These are phyloP conservation scores for Imleria badia DNA, from an alignment of 768 basidiomycete genomes.

Conservation along the genomic window DNA sequence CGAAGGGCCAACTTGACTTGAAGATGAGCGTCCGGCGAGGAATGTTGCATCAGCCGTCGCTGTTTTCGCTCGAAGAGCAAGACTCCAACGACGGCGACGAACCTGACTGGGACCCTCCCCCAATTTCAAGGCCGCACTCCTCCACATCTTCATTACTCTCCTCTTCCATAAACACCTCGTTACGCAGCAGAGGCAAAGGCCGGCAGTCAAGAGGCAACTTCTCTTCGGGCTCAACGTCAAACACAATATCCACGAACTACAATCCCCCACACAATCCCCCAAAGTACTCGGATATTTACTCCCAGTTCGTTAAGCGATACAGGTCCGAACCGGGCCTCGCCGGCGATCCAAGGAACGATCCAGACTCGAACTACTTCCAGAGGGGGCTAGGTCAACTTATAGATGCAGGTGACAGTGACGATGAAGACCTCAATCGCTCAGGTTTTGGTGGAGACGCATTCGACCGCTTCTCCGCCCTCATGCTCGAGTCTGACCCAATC, in stretches of 20 bases:
- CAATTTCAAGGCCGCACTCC: conserved; percentile 28
- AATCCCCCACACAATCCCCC: conserved; percentile 32
- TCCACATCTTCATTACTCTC: conserved; percentile 24
- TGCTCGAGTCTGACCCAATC: conserved; percentile 61
- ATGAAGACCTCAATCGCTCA: conserved; percentile 57
- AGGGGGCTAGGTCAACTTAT: conserved; percentile 66
- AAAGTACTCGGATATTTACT: conserved; percentile 64
- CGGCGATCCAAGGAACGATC: conserved; percentile 74
- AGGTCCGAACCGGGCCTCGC: conserved; percentile 59
- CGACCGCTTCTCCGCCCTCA: conserved; percentile 51
- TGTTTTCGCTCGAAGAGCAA: conserved; percentile 64
- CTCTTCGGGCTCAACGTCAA: conserved; percentile 29
- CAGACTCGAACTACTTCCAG: conserved; percentile 82
- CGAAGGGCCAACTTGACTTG: not conserved
- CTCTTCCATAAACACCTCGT: conserved; percentile 29
- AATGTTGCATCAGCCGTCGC: conserved; percentile 55
- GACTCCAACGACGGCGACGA: conserved; percentile 48
- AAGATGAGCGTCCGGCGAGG: conserved; percentile 28
- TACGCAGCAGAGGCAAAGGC: conserved; percentile 34
- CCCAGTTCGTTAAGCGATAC: conserved; percentile 77
- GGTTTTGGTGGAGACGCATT: conserved; percentile 44
- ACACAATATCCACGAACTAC: conserved; percentile 29
- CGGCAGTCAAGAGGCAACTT: conserved; percentile 31
- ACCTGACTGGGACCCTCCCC: conserved; percentile 43
- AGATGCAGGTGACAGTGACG: conserved; percentile 73